phyloP scores from a whole-genome alignment of 768 basidiomycete genomes.

The Suillus brevipes region DNA sequence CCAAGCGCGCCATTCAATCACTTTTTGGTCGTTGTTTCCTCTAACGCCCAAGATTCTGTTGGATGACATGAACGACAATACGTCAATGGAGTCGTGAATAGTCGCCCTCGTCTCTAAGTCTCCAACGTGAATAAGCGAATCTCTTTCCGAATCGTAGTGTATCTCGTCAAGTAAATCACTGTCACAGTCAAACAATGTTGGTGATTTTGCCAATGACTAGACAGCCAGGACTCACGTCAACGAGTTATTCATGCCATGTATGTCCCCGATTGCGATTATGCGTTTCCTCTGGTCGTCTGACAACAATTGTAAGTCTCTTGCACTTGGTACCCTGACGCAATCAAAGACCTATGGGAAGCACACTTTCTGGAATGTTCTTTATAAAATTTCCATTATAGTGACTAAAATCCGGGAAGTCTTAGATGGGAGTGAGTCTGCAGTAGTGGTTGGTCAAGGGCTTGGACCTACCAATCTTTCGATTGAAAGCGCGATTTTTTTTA shows the following conservation, averaged over 20 bases:
- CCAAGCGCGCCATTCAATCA: conserved; percentile 90
- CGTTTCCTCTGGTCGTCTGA: conserved; percentile 54
- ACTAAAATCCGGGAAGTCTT: conserved; percentile 58
- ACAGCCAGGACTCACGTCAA: conserved; percentile 52
- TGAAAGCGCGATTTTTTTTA: background rate
- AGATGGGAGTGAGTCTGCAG: background rate
- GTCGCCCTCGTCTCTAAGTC: conserved; percentile 80
- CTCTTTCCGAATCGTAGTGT: conserved; percentile 57
- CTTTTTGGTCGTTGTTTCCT: conserved; percentile 92
- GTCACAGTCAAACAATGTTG: background rate
- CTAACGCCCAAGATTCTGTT: conserved; percentile 77
- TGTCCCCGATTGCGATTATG: conserved; percentile 80
- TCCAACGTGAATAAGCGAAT: conserved; percentile 79
- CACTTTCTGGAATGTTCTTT: conserved; percentile 41
- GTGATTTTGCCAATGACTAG: background rate
- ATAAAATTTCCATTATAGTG: conserved; percentile 39
- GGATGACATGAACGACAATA: conserved; percentile 65
- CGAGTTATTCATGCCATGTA: conserved; percentile 78
- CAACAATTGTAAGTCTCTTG: background rate
- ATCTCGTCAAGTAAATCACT: conserved; percentile 67
- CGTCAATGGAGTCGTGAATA: conserved; percentile 54
- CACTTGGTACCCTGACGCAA: background rate
- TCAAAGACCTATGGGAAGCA: conserved; percentile 56
- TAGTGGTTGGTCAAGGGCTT: background rate
- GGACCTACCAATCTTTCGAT: conserved; percentile 18